Conservation (phyloP, 768 basidiomycete species). For the Suillus tomentosus region DNA sequence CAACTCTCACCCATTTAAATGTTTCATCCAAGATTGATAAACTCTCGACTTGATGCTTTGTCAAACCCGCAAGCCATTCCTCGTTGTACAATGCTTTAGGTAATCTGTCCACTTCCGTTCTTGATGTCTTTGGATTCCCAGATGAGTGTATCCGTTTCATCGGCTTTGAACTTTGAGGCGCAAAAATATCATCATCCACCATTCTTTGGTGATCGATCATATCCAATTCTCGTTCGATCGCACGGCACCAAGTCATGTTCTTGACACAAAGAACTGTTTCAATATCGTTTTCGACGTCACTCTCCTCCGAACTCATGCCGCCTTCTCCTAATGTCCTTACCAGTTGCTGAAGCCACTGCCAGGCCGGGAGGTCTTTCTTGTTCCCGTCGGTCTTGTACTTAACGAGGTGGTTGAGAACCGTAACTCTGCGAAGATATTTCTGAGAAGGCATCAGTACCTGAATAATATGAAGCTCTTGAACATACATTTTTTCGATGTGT, state of each 20-base stretch:
- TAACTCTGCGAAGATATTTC: background rate
- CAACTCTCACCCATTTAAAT: too few species aligned
- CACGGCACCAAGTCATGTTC: background rate
- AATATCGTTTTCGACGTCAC: conserved; percentile 10
- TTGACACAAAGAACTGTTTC: conserved; percentile 1
- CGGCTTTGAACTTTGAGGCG: too few species aligned
- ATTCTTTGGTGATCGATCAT: background rate
- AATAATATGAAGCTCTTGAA: background rate
- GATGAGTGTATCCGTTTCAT: too few species aligned
- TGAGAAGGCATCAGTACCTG: background rate
- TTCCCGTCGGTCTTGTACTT: background rate
- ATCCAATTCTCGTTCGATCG: background rate
- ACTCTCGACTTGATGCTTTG: too few species aligned
- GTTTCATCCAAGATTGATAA: too few species aligned
- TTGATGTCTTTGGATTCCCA: too few species aligned
- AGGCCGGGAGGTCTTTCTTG: background rate
- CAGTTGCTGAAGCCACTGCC: background rate
- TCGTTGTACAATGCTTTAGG: too few species aligned
- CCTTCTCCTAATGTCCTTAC: conserved; percentile 2
- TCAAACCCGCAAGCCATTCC: too few species aligned
- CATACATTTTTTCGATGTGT: background rate
- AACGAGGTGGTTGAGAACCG: background rate
- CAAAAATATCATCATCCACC: background rate
- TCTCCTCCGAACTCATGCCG: conserved; percentile 21
- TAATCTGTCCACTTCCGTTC: too few species aligned